Evolutionary conservation across 345 rosid species (phyloP).

Genomic region (Sonneratia caseolaris): DNA sequence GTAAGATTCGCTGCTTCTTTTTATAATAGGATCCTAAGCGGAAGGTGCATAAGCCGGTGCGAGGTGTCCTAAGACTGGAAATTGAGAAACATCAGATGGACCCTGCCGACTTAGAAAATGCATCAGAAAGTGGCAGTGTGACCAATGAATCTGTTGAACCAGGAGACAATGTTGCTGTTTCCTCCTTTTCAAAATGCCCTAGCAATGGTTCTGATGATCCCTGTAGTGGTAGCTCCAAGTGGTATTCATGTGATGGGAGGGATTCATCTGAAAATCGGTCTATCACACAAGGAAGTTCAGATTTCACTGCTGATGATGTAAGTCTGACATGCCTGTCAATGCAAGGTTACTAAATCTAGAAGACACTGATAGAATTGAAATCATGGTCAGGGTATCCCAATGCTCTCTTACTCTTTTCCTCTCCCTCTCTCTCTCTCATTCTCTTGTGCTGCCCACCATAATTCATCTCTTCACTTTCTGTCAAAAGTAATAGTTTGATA

Average conservation of each 20-base stretch:
- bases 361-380: too few species aligned
- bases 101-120: slow-evolving; percentile 58
- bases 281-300: slow-evolving; percentile 39
- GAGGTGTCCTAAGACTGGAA: slow-evolving; percentile 79
- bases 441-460: too few species aligned
- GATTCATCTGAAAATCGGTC: slow-evolving; percentile 52
- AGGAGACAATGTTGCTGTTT: slow-evolving; percentile 44
- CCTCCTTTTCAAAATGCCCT: slow-evolving; percentile 48
- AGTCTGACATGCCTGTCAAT: slow-evolving; percentile 15
- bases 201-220: slow-evolving; percentile 63
- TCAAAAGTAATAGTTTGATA: too few species aligned
- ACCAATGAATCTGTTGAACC: slow-evolving; percentile 77
- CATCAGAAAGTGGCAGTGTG: slow-evolving; percentile 80
- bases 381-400: too few species aligned
- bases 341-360: background rate
- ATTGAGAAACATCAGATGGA: slow-evolving; percentile 83
- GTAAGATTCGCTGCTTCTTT: slow-evolving; percentile 3
- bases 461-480: too few species aligned
- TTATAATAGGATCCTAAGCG: slow-evolving; percentile 72
- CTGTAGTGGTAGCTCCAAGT: slow-evolving; percentile 29
- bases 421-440: too few species aligned
- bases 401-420: background rate
- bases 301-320: slow-evolving; percentile 54
- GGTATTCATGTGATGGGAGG: slow-evolving; percentile 44
- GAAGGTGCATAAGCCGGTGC: slow-evolving; percentile 91